These are phyloP conservation scores for Centella asiatica DNA, from an alignment of 129 eudicot species.

Conservation along the genomic window DNA sequence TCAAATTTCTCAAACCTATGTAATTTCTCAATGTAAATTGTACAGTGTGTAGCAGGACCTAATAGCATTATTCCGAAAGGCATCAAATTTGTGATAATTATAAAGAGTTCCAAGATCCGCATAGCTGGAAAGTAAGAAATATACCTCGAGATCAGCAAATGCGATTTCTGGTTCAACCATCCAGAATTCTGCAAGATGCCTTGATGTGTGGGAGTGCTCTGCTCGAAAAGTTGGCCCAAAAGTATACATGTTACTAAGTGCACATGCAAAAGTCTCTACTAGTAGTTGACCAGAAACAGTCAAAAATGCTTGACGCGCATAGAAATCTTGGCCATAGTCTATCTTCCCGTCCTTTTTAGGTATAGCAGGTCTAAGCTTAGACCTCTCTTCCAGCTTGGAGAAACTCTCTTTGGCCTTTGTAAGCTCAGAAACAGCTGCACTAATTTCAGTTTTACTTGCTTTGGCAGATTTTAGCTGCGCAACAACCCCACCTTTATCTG, in stretches of 20 bases:
- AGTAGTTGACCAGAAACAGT: conserved; percentile 93
- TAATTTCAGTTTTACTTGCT: conserved; percentile 49
- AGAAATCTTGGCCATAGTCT: conserved; percentile 73
- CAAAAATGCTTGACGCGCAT: conserved; percentile 67
- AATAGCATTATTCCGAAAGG: no score
- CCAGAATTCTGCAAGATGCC: conserved; percentile 96
- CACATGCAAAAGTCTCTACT: conserved; percentile 81
- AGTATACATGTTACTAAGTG: conserved; percentile 70
- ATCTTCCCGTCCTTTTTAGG: conserved; percentile 71
- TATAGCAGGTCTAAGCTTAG: conserved; percentile 47
- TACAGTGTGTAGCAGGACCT: no score
- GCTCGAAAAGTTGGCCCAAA: conserved; percentile 97
- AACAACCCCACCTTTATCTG: conserved; percentile 66
- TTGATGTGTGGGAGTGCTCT: conserved; percentile 80
- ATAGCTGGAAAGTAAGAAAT: background rate
- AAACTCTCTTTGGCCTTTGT: conserved; percentile 55
- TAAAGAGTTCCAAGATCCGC: no score
- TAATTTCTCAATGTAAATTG: no score
- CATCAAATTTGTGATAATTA: no score
- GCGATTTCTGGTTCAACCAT: conserved; percentile 96
- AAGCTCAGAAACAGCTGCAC: conserved; percentile 63
- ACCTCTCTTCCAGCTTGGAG: conserved; percentile 47
- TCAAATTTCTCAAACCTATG: no score
- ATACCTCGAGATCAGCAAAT: conserved; percentile 83
- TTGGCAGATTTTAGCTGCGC: conserved; percentile 60